A percentile compares a stretch with the other conserved stretches of the same genome.
phyloP scores from a whole-genome alignment of 2,329 filamentous ascomycete species.

The Claviceps capensis region DNA sequence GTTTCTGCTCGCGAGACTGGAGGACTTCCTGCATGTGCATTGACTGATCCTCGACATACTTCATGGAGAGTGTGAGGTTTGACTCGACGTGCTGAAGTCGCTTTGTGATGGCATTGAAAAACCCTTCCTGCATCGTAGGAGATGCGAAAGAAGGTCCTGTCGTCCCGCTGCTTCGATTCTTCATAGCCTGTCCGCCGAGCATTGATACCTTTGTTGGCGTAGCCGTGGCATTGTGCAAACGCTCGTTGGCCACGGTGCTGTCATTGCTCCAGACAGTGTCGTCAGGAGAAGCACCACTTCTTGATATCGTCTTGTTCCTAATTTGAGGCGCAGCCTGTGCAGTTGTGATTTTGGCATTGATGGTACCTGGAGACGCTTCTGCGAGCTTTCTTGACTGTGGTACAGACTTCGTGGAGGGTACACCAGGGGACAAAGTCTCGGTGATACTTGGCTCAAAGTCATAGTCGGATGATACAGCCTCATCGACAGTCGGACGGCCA shows the following conservation, averaged over 20 bases:
- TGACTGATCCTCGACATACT: conserved; percentile 96
- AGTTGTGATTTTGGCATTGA: background rate
- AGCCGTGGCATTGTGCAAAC: conserved; percentile 1
- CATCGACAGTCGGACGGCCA: background rate
- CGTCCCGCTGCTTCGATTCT: conserved; percentile 17
- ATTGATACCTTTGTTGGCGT: conserved; percentile 2
- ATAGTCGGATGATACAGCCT: background rate
- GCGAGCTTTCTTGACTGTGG: background rate
- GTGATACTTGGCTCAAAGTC: background rate
- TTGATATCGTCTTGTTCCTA: background rate
- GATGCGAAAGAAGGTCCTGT: conserved; percentile 23
- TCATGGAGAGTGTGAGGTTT: conserved; percentile 81
- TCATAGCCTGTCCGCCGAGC: conserved; percentile 10
- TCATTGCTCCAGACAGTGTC: background rate
- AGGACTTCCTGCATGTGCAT: conserved; percentile 80
- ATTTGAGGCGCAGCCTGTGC: background rate
- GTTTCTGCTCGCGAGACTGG: conserved; percentile 72
- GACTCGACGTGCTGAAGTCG: conserved; percentile 80
- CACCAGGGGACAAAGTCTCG: background rate
- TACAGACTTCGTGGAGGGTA: background rate
- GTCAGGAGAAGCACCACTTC: background rate
- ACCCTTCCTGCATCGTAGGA: conserved; percentile 88
- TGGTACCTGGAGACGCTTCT: background rate
- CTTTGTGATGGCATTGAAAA: conserved; percentile 94
- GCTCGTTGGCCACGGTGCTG: conserved; percentile 1